phyloP scores from a whole-genome alignment of 2,329 filamentous ascomycete species.

The Zalaria obscura region DNA sequence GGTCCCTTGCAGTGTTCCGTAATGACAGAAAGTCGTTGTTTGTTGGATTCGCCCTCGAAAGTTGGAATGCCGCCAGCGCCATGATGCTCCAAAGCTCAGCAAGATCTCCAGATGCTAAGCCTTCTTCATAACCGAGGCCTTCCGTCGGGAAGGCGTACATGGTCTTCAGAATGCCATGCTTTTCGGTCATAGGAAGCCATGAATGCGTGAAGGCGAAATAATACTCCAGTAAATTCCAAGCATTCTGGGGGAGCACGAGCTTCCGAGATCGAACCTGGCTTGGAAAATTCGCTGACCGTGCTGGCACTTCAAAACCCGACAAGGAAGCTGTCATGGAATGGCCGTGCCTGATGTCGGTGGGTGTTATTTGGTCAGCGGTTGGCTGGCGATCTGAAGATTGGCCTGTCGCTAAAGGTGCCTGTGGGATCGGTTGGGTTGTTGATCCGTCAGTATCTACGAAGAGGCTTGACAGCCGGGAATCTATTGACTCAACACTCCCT shows the following conservation, averaged over 20 bases:
- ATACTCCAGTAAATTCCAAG: constrained; percentile 50
- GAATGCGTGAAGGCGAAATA: constrained; percentile 65
- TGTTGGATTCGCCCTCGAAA: constrained; percentile 13
- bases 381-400: too few species aligned
- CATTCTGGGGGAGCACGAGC: constrained; percentile 35
- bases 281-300: too few species aligned
- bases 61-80: constrained; percentile 15
- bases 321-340: too few species aligned
- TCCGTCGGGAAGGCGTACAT: constrained; percentile 40
- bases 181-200: constrained; percentile 63
- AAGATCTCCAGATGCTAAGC: constrained; percentile 20
- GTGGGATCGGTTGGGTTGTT: too few species aligned
- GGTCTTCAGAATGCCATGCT: constrained; percentile 44
- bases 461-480: too few species aligned
- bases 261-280: too few species aligned
- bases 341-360: too few species aligned
- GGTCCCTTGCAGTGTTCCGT: constrained; percentile 15
- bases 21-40: constrained; percentile 17
- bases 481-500: too few species aligned
- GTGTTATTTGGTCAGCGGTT: too few species aligned
- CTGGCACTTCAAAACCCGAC: too few species aligned
- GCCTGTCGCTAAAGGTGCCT: too few species aligned
- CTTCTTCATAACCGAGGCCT: constrained; percentile 18
- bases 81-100: constrained; percentile 32
- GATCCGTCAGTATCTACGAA: too few species aligned